phyloP scores from a whole-genome alignment of 768 basidiomycete genomes.

The Leucosporidium yakuticum region DNA sequence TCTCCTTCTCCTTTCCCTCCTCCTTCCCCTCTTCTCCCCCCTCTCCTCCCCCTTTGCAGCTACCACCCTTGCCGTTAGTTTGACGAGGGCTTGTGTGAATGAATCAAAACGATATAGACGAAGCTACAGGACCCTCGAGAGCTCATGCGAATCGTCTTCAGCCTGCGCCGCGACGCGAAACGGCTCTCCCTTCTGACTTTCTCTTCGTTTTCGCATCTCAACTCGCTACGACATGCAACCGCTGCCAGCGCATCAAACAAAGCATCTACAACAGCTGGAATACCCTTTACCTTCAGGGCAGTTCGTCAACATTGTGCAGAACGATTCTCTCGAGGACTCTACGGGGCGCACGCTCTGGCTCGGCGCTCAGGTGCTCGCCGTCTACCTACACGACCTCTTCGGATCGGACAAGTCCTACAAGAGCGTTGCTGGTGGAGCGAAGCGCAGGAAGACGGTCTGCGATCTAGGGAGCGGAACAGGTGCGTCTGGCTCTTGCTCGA shows the following conservation, averaged over 20 bases:
- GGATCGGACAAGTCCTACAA: background rate
- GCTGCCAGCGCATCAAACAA: background rate
- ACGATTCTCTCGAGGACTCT: slow-evolving; percentile 7
- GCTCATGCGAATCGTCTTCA: background rate
- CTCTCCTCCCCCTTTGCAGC: background rate
- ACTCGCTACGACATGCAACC: background rate
- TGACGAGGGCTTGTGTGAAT: background rate
- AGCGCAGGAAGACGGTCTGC: slow-evolving; percentile 46
- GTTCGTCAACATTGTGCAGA: slow-evolving; percentile 3
- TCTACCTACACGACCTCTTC: slow-evolving; percentile 26
- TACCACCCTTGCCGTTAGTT: background rate
- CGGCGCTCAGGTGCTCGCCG: slow-evolving; percentile 24
- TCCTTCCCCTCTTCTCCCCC: background rate
- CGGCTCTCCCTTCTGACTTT: background rate
- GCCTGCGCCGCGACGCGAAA: background rate
- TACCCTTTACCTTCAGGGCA: background rate
- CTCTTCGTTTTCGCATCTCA: background rate
- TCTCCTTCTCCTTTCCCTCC: background rate
- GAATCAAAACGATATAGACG: background rate
- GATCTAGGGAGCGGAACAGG: slow-evolving; percentile 82
- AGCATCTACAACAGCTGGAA: background rate
- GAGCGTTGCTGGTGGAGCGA: background rate
- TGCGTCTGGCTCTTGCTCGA: slow-evolving; percentile 41
- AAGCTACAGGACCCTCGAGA: background rate
- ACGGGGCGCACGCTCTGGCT: slow-evolving; percentile 33